These are phyloP conservation scores for Skeletonema grethae DNA, from an alignment of 108 stramenopile species.

Conservation along the genomic window DNA sequence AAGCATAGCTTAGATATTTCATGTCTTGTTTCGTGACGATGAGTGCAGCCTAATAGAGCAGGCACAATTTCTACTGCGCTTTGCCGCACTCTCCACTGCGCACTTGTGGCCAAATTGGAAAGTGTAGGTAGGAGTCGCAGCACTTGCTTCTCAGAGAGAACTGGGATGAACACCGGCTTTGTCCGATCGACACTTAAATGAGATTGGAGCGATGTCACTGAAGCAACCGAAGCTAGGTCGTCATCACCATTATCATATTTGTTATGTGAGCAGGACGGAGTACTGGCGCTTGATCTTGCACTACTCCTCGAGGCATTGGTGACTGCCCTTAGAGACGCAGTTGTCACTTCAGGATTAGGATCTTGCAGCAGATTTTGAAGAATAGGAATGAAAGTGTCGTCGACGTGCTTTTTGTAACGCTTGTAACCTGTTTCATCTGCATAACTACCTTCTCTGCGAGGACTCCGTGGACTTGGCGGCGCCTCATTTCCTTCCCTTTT, in stretches of 20 bases:
- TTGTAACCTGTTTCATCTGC: conserved; percentile 24
- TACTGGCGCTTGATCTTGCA: conserved; percentile 39
- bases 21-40: conserved; percentile 74
- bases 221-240: conserved; percentile 69
- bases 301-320: conserved; percentile 86
- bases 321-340: conserved; percentile 87
- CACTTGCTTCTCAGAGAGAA: conserved; percentile 84
- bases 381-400: conserved; percentile 82
- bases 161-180: conserved; percentile 85
- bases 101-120: conserved; percentile 77
- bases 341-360: conserved; percentile 83
- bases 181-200: conserved; percentile 57
- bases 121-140: conserved; percentile 83
- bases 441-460: conserved; percentile 17
- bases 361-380: conserved; percentile 87
- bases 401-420: conserved; percentile 81
- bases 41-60: conserved; percentile 84
- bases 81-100: conserved; percentile 89
- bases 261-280: conserved; percentile 34
- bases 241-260: conserved; percentile 76
- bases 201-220: conserved; percentile 58
- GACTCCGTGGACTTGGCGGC: conserved; percentile 36
- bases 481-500: conserved; percentile 10
- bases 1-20: conserved; percentile 83
- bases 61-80: conserved; percentile 93